A percentile compares a stretch with the other conserved stretches of the same genome.
Conservation (phyloP, 2,329 filamentous ascomycete genomes). For the Sporothrix inflata region DNA sequence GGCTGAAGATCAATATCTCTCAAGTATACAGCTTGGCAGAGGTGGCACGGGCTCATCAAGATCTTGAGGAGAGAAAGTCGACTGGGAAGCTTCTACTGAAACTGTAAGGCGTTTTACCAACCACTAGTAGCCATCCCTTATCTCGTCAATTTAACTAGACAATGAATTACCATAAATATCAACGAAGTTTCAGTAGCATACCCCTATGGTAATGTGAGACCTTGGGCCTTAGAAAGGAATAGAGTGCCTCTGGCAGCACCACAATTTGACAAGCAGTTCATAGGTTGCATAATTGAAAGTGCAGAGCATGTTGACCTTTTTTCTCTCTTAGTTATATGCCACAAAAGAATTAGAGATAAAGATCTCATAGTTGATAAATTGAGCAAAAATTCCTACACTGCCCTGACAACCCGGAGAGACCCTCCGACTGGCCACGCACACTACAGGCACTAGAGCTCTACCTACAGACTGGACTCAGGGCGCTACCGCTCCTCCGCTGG, state of each 20-base stretch:
- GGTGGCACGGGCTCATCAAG: constrained; percentile 1
- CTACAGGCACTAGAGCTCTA: not conserved
- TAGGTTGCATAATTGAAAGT: not conserved
- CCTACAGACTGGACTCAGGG: not conserved
- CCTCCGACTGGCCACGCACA: not conserved
- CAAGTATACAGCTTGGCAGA: constrained; percentile 4
- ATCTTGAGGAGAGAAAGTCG: constrained; percentile 1
- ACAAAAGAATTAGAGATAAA: not conserved
- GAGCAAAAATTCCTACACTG: not conserved
- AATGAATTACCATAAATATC: constrained; percentile 4
- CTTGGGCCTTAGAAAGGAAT: constrained; percentile 1
- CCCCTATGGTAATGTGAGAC: not conserved
- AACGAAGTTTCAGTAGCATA: not conserved
- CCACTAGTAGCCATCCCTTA: not conserved
- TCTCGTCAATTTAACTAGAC: not conserved
- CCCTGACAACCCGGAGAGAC: not conserved
- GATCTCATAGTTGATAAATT: not conserved
- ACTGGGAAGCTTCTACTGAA: not conserved
- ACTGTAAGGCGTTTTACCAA: constrained; percentile 2
- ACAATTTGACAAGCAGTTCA: constrained; percentile 1
- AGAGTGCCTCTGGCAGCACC: not conserved
- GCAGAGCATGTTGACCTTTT: not conserved
- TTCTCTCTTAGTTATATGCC: not conserved
- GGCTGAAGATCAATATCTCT: not conserved
- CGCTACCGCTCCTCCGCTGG: constrained; percentile 4